Percentiles rank a stretch among this genome's conserved stretches.
Conservation (phyloP, 2,329 filamentous ascomycete species). For the Pseudogymnoascus sp. region DNA sequence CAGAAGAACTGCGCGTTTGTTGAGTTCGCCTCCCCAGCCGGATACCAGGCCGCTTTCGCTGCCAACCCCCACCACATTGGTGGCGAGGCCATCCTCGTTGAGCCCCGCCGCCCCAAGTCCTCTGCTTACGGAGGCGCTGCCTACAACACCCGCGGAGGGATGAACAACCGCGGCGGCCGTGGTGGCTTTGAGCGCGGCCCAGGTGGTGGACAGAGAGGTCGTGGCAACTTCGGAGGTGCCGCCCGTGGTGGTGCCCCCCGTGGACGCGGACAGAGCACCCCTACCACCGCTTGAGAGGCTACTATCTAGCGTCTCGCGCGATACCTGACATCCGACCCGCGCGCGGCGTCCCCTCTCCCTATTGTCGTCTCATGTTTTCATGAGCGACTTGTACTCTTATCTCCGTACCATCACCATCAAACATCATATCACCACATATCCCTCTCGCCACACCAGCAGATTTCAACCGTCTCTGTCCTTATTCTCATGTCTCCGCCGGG, state of each 20-base stretch:
- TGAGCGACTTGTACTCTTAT: slow-evolving; percentile 2
- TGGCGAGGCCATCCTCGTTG: slow-evolving; percentile 74
- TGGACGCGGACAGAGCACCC: slow-evolving; percentile 27
- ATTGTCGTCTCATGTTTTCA: neutral
- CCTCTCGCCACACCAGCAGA: neutral
- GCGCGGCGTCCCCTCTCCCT: neutral
- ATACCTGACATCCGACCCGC: neutral
- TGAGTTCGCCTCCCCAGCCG: slow-evolving; percentile 75
- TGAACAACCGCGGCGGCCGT: slow-evolving; percentile 54
- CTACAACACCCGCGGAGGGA: slow-evolving; percentile 54
- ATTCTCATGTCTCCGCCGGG: neutral
- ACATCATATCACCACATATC: neutral
- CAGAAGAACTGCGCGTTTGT: slow-evolving; percentile 96
- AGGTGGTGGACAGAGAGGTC: slow-evolving; percentile 18
- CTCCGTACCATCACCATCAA: neutral
- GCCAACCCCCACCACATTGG: slow-evolving; percentile 82
- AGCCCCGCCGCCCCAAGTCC: slow-evolving; percentile 76
- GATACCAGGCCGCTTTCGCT: slow-evolving; percentile 72
- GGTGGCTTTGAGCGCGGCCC: slow-evolving; percentile 57
- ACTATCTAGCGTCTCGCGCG: neutral
- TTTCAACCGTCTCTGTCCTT: neutral
- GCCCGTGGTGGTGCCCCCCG: slow-evolving; percentile 59
- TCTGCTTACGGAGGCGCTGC: slow-evolving; percentile 63
- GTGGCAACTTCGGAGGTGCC: slow-evolving; percentile 39
- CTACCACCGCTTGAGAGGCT: neutral